Conservation (phyloP, 1,139 yeast species). For the Sugiyamaella novakii region DNA sequence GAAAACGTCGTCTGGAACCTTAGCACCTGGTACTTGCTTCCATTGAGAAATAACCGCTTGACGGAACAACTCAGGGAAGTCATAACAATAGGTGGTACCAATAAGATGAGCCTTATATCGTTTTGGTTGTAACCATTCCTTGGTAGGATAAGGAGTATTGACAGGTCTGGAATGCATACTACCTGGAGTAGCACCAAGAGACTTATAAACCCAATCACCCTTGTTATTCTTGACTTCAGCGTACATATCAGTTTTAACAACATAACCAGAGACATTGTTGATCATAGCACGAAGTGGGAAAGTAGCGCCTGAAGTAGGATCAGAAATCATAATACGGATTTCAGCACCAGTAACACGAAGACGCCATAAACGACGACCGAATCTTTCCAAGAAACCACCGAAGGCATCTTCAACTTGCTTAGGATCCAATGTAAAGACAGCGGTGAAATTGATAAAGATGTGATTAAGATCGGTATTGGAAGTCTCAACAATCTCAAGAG, state of each 20-base stretch:
- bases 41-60: slow-evolving; percentile 87
- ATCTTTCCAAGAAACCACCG: slow-evolving; percentile 96
- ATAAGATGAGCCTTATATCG: slow-evolving; percentile 97
- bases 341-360: slow-evolving; percentile 96
- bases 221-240: slow-evolving; percentile 88
- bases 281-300: slow-evolving; percentile 96
- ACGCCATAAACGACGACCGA: slow-evolving; percentile 96
- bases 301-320: slow-evolving; percentile 80
- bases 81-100: slow-evolving; percentile 98
- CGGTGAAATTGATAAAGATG: slow-evolving; percentile 93
- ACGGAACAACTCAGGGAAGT: slow-evolving; percentile 97
- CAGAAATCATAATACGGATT: slow-evolving; percentile 92
- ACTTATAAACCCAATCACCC: slow-evolving; percentile 96
- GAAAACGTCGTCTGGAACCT: slow-evolving; percentile 78
- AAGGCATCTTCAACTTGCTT: slow-evolving; percentile 97
- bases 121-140: slow-evolving; percentile 97
- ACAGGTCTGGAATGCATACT: slow-evolving; percentile 96
- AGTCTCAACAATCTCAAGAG: slow-evolving; percentile 91
- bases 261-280: slow-evolving; percentile 95
- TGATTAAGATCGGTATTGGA: slow-evolving; percentile 95
- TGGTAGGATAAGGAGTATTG: slow-evolving; percentile 94
- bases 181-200: slow-evolving; percentile 83
- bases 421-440: slow-evolving; percentile 90
- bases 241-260: slow-evolving; percentile 91
- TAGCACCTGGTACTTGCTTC: slow-evolving; percentile 57